Percentiles rank a stretch among this genome's conserved stretches.
phyloP scores from a whole-genome alignment of 495 filamentous ascomycete genomes.

The Evansstolkia leycettana region DNA sequence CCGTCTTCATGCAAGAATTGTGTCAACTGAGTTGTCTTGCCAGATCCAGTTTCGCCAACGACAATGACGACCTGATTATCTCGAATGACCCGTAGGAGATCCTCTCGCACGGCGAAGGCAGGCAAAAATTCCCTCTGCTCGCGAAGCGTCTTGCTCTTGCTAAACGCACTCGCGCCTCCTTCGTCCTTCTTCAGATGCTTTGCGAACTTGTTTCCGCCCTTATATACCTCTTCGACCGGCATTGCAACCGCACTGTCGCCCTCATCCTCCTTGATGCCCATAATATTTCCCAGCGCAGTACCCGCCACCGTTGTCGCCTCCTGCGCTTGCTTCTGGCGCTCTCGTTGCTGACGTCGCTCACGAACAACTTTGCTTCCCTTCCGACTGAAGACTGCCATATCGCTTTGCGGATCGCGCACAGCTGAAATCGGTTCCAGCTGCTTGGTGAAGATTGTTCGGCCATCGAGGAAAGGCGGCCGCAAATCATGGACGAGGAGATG shows the following conservation, averaged over 20 bases:
- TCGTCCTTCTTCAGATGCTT: constrained; percentile 81
- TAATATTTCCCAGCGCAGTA: constrained; percentile 83
- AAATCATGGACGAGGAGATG: constrained; percentile 92
- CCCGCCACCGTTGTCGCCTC: constrained; percentile 90
- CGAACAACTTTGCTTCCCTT: constrained; percentile 91
- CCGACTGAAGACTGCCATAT: constrained; percentile 96
- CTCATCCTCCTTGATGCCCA: constrained; percentile 92
- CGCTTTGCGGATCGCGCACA: constrained; percentile 87
- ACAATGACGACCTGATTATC: constrained; percentile 97
- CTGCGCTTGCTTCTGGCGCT: constrained; percentile 90
- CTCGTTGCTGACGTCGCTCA: constrained; percentile 81
- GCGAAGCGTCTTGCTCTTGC: constrained; percentile 75
- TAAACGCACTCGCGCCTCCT: constrained; percentile 77
- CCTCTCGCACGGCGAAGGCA: constrained; percentile 93
- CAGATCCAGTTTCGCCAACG: constrained; percentile 91
- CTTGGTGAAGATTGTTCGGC: constrained; percentile 90
- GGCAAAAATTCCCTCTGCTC: constrained; percentile 93
- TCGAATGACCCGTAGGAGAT: constrained; percentile 83
- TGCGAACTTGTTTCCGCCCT: constrained; percentile 70
- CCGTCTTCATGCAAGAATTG: constrained; percentile 94
- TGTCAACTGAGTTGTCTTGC: constrained; percentile 92
- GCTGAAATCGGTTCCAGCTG: constrained; percentile 93
- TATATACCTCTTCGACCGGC: constrained; percentile 58
- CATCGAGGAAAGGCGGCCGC: constrained; percentile 90
- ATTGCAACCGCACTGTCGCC: constrained; percentile 74